phyloP scores from a whole-genome alignment of 2,329 filamentous ascomycete species.

The Podosphaera leucotricha region DNA sequence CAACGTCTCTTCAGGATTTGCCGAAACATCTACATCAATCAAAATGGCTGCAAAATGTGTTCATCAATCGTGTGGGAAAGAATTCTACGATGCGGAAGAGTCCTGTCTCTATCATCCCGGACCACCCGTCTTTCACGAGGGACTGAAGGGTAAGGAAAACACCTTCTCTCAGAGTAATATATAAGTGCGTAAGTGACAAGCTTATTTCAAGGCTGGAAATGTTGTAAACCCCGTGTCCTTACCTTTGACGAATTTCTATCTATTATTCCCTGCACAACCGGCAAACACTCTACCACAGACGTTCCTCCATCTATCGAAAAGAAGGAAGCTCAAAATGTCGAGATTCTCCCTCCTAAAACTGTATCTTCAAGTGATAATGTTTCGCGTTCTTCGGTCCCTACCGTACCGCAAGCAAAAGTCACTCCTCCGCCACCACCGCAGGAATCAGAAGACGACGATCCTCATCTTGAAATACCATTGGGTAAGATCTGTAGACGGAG shows the following conservation, averaged over 20 bases:
- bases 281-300: conserved; percentile 79
- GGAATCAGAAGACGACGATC: conserved; percentile 76
- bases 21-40: neutral
- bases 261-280: conserved; percentile 79
- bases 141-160: conserved; percentile 62
- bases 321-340: conserved; percentile 22
- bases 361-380: conserved; percentile 14
- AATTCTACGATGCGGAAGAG: conserved; percentile 60
- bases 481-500: conserved; percentile 57
- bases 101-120: conserved; percentile 82
- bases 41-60: conserved; percentile 54
- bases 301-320: conserved; percentile 36
- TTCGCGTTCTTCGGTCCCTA: conserved; percentile 18
- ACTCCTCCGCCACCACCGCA: conserved; percentile 33
- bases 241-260: conserved; percentile 95
- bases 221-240: conserved; percentile 88
- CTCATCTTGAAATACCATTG: conserved; percentile 44
- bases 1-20: too few species aligned
- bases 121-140: conserved; percentile 87
- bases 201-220: conserved; percentile 61
- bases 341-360: conserved; percentile 2
- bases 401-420: conserved; percentile 20
- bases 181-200: neutral
- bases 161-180: neutral
- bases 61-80: conserved; percentile 85